Percentiles rank a stretch among this genome's conserved stretches.
Conservation (phyloP, 2,329 filamentous ascomycete species). For the Pseudogymnoascus sp. region DNA sequence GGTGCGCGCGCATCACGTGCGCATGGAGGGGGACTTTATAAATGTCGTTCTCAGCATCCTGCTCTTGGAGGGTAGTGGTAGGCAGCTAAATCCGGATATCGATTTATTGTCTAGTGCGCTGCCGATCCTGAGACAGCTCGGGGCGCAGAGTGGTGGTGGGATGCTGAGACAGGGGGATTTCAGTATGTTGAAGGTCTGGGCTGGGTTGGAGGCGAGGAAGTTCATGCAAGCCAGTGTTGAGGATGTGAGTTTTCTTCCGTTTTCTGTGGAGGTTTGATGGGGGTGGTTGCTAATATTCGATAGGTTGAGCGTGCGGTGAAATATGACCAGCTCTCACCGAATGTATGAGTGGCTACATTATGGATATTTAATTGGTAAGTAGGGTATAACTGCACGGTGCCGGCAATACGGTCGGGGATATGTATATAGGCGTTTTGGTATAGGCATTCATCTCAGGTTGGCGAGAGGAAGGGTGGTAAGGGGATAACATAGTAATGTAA, state of each 20-base stretch:
- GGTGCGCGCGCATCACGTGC: slow-evolving; percentile 87
- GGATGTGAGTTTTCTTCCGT: slow-evolving; percentile 52
- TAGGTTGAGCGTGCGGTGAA: slow-evolving; percentile 84
- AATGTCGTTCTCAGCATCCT: slow-evolving; percentile 96
- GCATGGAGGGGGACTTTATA: slow-evolving; percentile 94
- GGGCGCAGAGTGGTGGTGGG: slow-evolving; percentile 65
- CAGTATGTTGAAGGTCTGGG: slow-evolving; percentile 86
- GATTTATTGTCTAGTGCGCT: slow-evolving; percentile 82
- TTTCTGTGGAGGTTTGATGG: slow-evolving; percentile 12
- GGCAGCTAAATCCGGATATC: slow-evolving; percentile 75
- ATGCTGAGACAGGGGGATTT: slow-evolving; percentile 69
- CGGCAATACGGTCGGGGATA: not conserved
- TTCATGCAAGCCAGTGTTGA: slow-evolving; percentile 88
- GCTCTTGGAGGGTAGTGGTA: slow-evolving; percentile 86
- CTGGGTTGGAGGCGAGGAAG: slow-evolving; percentile 78
- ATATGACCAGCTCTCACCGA: slow-evolving; percentile 81
- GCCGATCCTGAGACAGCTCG: slow-evolving; percentile 82
- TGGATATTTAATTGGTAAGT: not conserved
- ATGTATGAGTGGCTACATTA: slow-evolving; percentile 49
- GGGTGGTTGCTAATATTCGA: slow-evolving; percentile 11
- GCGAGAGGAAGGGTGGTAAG: not conserved
- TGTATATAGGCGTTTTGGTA: slow-evolving; percentile 7
- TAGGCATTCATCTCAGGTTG: not conserved
- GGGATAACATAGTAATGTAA: not conserved
- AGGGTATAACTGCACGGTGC: not conserved